Base-by-base conservation (phyloP, 1,284 basidiomycete species). In the Cryptococcus sp. region DNA sequence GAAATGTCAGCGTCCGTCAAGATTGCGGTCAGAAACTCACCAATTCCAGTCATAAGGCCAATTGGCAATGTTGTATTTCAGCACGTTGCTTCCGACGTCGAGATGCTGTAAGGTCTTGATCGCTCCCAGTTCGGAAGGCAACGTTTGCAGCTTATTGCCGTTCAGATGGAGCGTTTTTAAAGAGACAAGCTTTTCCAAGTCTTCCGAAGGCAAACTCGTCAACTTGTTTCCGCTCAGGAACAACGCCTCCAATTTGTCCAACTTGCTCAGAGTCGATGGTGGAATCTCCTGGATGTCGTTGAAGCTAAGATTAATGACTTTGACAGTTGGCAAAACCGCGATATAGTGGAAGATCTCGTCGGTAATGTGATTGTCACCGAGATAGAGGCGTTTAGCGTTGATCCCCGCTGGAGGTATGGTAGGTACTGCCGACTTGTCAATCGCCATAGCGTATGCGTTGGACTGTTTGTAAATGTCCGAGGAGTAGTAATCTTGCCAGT, bases 1-100 rank as follows among this genome's bases (percentile, higher is more conserved):
- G 13, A 13, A 23, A 19, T 22, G 43, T 54, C 47, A 55, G 52
- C 38, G 17, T 5, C 16, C n/a, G n/a, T 37, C 22, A 26, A 10
- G 13, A 16, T 20, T 16, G 11, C 5, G 20, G 39, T 23, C 26
- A 57, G 62, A 46, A 44, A 79, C 83, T 54, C 64, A 93, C 96
- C 96, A 99, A 77, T 99, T 99, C 95, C 95, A 99, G 79, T 99
- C 96, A 78, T 95, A 99, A 72, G 95, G 91, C 89, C 89, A 95
- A 73, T 99, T 99, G 69, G 93, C 90, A 66, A 98, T 94, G 75
- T 99, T 99, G 80, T 99, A 99, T 83, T 92, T 94, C 78, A 99
- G 83, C 52, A 87, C 79, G 75, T 99, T 99, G 76, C 89, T 94
- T 7, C 95, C 94, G 1, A 92, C 96, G 73, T 99, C 96, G 60